A percentile compares a stretch with the other conserved stretches of the same genome.
Evolutionary conservation across 768 basidiomycete species (phyloP).

Genomic region (Wakefieldia striispora): DNA sequence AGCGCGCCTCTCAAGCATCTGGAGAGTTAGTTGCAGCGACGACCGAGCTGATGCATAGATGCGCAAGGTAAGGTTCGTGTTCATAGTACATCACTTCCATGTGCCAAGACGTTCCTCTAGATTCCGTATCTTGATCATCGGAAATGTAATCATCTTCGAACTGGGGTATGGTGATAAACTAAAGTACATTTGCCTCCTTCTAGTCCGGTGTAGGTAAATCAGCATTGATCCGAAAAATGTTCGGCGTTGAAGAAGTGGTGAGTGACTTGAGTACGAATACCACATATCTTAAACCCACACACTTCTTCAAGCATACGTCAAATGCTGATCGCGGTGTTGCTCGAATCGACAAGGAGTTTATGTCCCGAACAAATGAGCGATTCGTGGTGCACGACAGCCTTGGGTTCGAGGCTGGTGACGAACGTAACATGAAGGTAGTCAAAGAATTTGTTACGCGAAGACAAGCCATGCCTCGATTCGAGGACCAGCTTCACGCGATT

Average conservation of each 20-base stretch:
- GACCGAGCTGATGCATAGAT: too few relatives aligned
- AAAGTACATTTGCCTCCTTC: neutral
- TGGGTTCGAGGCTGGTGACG: conserved; percentile 15
- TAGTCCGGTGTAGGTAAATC: conserved; percentile 18
- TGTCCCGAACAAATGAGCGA: conserved; percentile 9
- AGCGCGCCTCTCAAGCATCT: neutral
- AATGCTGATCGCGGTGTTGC: neutral
- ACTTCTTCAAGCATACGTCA: conserved; percentile 3
- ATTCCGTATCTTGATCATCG: conserved; percentile 16
- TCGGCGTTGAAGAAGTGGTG: conserved; percentile 13
- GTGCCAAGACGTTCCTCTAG: neutral
- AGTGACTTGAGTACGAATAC: neutral
- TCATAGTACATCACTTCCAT: neutral
- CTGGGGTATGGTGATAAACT: neutral
- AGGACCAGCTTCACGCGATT: conserved; percentile 14
- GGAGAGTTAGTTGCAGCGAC: conserved; percentile 4
- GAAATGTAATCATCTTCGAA: too few relatives aligned
- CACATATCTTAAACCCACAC: neutral
- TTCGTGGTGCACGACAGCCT: too few relatives aligned
- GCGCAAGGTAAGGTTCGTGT: neutral
- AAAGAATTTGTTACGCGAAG: conserved; percentile 4
- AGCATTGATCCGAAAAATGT: conserved; percentile 8
- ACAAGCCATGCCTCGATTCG: neutral
- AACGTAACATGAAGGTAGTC: neutral
- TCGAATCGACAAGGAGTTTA: conserved; percentile 11